A percentile compares a stretch with the other conserved stretches of the same genome.
phyloP scores from a whole-genome alignment of 768 basidiomycete genomes.

The Pisolithus marmoratus region DNA sequence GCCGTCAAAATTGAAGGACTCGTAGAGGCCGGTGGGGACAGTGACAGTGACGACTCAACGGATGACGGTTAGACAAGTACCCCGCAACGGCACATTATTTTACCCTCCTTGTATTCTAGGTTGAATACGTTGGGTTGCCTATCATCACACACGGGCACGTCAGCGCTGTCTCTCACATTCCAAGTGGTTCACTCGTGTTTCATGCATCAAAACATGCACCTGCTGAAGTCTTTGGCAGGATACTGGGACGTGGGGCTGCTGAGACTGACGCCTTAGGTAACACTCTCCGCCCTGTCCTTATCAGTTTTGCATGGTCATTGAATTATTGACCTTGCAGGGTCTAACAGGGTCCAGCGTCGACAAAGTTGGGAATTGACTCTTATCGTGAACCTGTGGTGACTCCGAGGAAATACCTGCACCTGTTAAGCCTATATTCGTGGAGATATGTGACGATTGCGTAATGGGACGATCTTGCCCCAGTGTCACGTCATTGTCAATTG shows the following conservation, averaged over 20 bases:
- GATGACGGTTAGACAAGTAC: conserved; percentile 21
- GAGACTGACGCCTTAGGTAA: conserved; percentile 3
- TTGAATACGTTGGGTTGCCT: conserved; percentile 13
- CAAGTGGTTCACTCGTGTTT: neutral
- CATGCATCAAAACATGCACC: neutral
- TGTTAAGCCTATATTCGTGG: neutral
- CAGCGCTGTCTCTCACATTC: neutral
- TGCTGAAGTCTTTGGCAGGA: neutral
- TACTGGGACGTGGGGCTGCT: neutral
- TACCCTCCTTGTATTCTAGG: conserved; percentile 16
- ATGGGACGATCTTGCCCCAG: neutral
- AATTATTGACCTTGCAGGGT: conserved; percentile 8
- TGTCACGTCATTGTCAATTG: neutral
- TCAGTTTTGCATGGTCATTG: conserved; percentile 7
- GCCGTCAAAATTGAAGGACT: conserved; percentile 59
- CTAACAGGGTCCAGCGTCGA: conserved; percentile 3
- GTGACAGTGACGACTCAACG: conserved; percentile 26
- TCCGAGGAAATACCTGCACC: conserved; percentile 11
- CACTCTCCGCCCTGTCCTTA: conserved; percentile 14
- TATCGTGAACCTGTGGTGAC: conserved; percentile 8
- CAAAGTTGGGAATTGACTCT: conserved; percentile 13
- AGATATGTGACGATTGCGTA: neutral
- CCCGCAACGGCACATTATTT: conserved; percentile 11
- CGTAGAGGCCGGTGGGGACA: conserved; percentile 18
- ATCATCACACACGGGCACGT: neutral